Evolutionary conservation across 768 basidiomycete genomes (phyloP).

Genomic region (Agrocybe pediades): DNA sequence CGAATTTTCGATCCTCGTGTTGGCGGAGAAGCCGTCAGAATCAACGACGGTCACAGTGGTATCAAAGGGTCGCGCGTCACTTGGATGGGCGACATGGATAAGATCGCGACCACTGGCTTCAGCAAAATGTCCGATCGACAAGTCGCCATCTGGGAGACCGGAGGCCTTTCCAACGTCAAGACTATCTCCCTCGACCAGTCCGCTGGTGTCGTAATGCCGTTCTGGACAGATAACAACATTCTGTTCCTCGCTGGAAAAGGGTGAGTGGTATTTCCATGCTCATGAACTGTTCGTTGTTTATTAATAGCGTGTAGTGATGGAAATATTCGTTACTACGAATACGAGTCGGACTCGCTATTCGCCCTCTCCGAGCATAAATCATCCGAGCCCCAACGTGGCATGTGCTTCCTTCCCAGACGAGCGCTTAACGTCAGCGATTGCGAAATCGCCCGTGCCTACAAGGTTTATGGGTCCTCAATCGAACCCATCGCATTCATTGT

Average conservation of each 20-base stretch:
- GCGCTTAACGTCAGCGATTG: conserved; percentile 88
- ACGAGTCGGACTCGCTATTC: conserved; percentile 82
- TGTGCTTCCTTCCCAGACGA: conserved; percentile 95
- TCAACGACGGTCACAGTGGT: conserved; percentile 87
- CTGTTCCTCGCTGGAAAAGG: conserved; percentile 93
- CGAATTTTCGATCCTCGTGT: conserved; percentile 89
- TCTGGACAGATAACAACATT: conserved; percentile 95
- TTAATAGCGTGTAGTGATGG: conserved; percentile 65
- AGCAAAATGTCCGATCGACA: conserved; percentile 97
- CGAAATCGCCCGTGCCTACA: conserved; percentile 95
- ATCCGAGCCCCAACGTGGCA: conserved; percentile 91
- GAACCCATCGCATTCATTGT: conserved; percentile 97
- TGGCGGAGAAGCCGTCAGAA: conserved; percentile 78
- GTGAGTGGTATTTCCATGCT: conserved; percentile 36
- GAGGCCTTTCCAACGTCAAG: conserved; percentile 74
- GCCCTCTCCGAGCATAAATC: conserved; percentile 84
- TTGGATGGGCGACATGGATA: conserved; percentile 91
- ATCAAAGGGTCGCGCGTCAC: conserved; percentile 89
- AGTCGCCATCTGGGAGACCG: conserved; percentile 86
- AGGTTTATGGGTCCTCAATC: conserved; percentile 69
- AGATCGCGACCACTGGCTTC: conserved; percentile 94
- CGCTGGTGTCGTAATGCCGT: conserved; percentile 95
- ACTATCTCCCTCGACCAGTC: conserved; percentile 83
- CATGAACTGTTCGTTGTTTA: conserved; percentile 3
- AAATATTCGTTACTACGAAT: conserved; percentile 98